These are phyloP conservation scores for Suhomyces xylopsoci DNA, from an alignment of 805 yeast genomes.

Conservation along the genomic window DNA sequence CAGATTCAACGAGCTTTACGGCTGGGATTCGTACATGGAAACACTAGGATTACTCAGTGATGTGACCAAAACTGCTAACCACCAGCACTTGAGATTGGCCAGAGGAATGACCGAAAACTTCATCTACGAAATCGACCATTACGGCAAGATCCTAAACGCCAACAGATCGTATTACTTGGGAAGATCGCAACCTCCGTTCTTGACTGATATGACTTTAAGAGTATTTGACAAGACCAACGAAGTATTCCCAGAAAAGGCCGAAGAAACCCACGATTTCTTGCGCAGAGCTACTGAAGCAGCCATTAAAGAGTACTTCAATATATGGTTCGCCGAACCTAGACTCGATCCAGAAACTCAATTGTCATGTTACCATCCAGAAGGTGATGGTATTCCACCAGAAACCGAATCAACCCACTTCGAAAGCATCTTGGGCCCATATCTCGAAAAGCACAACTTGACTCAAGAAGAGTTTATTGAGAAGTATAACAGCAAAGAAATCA, in stretches of 20 bases:
- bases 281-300: slow-evolving; percentile 70
- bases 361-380: slow-evolving; percentile 87
- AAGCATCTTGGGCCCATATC: slow-evolving; percentile 64
- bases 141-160: slow-evolving; percentile 92
- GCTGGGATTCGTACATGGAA: slow-evolving; percentile 97
- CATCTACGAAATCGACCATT: slow-evolving; percentile 82
- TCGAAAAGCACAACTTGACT: slow-evolving; percentile 53
- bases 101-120: slow-evolving; percentile 90
- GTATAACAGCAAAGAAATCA: slow-evolving; percentile 64
- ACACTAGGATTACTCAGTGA: slow-evolving; percentile 76
- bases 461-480: slow-evolving; percentile 59
- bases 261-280: slow-evolving; percentile 56
- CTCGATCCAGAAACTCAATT: slow-evolving; percentile 70
- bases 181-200: slow-evolving; percentile 94
- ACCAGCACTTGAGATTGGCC: slow-evolving; percentile 62
- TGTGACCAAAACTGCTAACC: slow-evolving; percentile 20
- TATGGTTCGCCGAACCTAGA: slow-evolving; percentile 79
- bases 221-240: slow-evolving; percentile 60
- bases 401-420: slow-evolving; percentile 89
- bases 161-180: slow-evolving; percentile 87
- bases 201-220: slow-evolving; percentile 85
- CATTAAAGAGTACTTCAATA: slow-evolving; percentile 75
- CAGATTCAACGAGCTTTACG: slow-evolving; percentile 91
- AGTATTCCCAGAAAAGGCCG: slow-evolving; percentile 32
- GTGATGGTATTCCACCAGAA: slow-evolving; percentile 94